A percentile compares a stretch with the other conserved stretches of the same genome.
These are phyloP conservation scores for Cercospora brassicicola DNA, from an alignment of 2,329 filamentous ascomycete genomes.

Conservation along the genomic window DNA sequence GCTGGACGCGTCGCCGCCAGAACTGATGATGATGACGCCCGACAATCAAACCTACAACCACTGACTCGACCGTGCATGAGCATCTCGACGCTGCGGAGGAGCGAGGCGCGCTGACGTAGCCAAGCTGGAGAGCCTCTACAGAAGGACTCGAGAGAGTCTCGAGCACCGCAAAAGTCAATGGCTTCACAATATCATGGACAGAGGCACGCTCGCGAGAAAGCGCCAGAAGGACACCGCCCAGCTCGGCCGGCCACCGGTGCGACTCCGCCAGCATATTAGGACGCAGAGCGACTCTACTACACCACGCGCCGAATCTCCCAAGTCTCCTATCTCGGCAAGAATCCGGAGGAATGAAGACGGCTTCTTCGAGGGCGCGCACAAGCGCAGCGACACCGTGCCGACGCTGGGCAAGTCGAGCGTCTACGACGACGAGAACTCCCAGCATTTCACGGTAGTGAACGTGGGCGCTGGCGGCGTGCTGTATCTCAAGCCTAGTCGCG, in stretches of 20 bases:
- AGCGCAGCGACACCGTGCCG: conserved; percentile 23
- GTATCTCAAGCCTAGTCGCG: conserved; percentile 44
- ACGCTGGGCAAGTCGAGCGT: conserved; percentile 26
- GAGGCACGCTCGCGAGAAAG: conserved; percentile 28
- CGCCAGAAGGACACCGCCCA: conserved; percentile 29
- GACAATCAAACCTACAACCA: conserved; percentile 22
- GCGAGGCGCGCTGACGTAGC: conserved; percentile 21
- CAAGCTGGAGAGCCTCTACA: conserved; percentile 15
- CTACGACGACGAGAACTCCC: conserved; percentile 30
- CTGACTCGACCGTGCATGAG: conserved; percentile 25
- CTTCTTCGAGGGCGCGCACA: conserved; percentile 22
- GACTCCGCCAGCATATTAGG: conserved; percentile 19
- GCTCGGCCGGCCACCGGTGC: conserved; percentile 24
- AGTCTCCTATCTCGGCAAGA: conserved; percentile 20
- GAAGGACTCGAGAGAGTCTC: conserved; percentile 18
- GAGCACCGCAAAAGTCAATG: conserved; percentile 24
- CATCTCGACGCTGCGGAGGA: conserved; percentile 15
- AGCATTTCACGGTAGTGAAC: conserved; percentile 51
- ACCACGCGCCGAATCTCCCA: conserved; percentile 10
- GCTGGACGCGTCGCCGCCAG: background rate
- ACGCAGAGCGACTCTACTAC: conserved; percentile 16
- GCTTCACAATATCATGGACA: conserved; percentile 27
- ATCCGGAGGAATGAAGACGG: conserved; percentile 27
- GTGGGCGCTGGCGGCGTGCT: conserved; percentile 50
- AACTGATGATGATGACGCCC: conserved; percentile 13